phyloP scores from a whole-genome alignment of 768 basidiomycete species.

The Tylopilus sp. region DNA sequence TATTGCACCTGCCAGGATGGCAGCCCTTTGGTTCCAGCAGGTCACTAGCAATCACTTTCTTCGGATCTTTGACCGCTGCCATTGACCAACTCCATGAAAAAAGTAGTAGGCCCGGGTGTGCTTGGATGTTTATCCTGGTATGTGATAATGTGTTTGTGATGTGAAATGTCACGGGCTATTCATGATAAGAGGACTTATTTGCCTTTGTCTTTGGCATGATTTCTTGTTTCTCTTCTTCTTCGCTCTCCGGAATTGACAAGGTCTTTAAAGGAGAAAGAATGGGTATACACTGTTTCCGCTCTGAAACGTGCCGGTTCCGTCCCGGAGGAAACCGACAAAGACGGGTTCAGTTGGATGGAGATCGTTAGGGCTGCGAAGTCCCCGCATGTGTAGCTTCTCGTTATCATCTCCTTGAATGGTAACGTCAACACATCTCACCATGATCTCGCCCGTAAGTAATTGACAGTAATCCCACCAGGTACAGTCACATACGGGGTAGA shows the following conservation, averaged over 20 bases:
- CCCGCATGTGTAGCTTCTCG: slow-evolving; percentile 54
- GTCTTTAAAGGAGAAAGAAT: slow-evolving; percentile 54
- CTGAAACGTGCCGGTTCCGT: slow-evolving; percentile 28
- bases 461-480: background rate
- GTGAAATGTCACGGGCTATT: background rate
- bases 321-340: slow-evolving; percentile 40
- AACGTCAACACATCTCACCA: slow-evolving; percentile 4
- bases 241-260: slow-evolving; percentile 39
- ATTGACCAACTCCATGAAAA: slow-evolving; percentile 55
- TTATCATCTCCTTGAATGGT: slow-evolving; percentile 51
- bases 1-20: slow-evolving; percentile 26
- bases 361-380: slow-evolving; percentile 45
- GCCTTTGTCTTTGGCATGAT: slow-evolving; percentile 54
- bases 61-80: slow-evolving; percentile 48
- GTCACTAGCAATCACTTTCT: slow-evolving; percentile 56
- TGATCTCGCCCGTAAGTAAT: no score
- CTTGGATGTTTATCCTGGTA: slow-evolving; percentile 59
- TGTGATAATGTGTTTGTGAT: background rate
- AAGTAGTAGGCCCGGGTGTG: slow-evolving; percentile 53
- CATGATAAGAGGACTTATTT: slow-evolving; percentile 53
- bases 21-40: slow-evolving; percentile 39
- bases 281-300: slow-evolving; percentile 37
- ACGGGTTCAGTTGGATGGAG: slow-evolving; percentile 57
- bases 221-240: slow-evolving; percentile 48
- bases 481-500: slow-evolving; percentile 32